Percentiles rank a stretch among this genome's conserved stretches.
phyloP scores from a whole-genome alignment of 352 stramenopile species.

The Globisporangium yorkense region DNA sequence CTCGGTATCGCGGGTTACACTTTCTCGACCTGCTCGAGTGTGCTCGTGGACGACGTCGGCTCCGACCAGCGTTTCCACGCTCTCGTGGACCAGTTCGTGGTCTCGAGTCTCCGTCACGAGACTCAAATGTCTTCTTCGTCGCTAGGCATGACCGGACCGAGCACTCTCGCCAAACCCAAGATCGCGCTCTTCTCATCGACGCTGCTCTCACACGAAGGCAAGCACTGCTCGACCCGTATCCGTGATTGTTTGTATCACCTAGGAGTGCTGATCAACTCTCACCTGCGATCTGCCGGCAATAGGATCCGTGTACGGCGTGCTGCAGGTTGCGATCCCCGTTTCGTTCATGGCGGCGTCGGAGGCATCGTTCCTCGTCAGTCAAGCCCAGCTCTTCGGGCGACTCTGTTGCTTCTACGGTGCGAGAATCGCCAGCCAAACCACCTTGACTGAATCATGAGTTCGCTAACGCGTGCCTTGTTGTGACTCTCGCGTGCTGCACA shows the following conservation, averaged over 20 bases:
- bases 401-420: slow-evolving; percentile 43
- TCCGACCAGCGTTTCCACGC: slow-evolving; percentile 52
- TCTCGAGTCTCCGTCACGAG: slow-evolving; percentile 18
- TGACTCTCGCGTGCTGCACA: slow-evolving; percentile 10
- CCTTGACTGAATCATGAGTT: neutral
- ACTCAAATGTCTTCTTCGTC: neutral
- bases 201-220: slow-evolving; percentile 38
- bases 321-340: slow-evolving; percentile 40
- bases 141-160: neutral
- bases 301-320: slow-evolving; percentile 41
- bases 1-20: slow-evolving; percentile 52
- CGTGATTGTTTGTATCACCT: neutral
- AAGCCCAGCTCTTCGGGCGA: slow-evolving; percentile 23
- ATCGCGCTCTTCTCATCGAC: slow-evolving; percentile 37
- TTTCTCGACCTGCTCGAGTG: slow-evolving; percentile 26
- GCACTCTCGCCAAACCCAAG: slow-evolving; percentile 9
- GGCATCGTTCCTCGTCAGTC: neutral
- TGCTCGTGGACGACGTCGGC: slow-evolving; percentile 34
- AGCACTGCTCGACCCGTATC: neutral
- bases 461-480: neutral
- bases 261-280: too few relatives aligned
- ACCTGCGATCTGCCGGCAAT: neutral
- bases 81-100: slow-evolving; percentile 54
- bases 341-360: slow-evolving; percentile 12
- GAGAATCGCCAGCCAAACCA: neutral